Percentiles rank a stretch among this genome's conserved stretches.
Evolutionary conservation across 345 rosid species (phyloP).

Genomic region (Eucalyptus virginea): DNA sequence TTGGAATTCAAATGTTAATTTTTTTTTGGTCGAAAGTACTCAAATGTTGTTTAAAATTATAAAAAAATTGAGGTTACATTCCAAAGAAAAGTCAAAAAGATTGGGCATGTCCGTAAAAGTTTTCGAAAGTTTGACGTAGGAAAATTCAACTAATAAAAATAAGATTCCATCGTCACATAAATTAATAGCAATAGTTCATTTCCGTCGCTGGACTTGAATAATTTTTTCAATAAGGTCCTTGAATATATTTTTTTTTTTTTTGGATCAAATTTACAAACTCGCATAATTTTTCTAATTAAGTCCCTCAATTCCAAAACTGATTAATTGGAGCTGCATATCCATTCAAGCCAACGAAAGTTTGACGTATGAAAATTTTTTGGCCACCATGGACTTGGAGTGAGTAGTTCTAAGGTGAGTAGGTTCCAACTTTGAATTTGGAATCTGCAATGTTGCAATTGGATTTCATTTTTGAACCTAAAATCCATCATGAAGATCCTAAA

Average conservation of each 20-base stretch:
- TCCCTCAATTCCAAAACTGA: neutral
- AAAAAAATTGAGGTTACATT: neutral
- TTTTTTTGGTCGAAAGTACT: too few species aligned
- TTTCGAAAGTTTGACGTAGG: neutral
- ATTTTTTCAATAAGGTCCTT: neutral
- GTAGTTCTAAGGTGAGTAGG: neutral
- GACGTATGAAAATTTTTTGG: neutral
- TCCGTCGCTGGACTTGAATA: neutral
- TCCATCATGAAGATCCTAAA: neutral
- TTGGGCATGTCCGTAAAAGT: neutral
- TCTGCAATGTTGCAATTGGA: accelerated
- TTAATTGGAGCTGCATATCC: neutral
- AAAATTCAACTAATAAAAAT: neutral
- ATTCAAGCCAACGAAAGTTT: neutral
- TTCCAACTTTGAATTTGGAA: neutral
- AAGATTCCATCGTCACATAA: neutral
- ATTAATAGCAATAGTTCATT: neutral
- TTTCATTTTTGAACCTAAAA: neutral
- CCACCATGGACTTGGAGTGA: neutral
- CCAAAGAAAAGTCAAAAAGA: neutral
- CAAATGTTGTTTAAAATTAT: neutral
- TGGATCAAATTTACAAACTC: neutral
- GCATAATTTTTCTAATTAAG: neutral
- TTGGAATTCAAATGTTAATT: neutral
- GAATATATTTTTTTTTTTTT: neutral